Evolutionary conservation across 177 flowering plant species (phyloP).

Genomic region (Vitis hybrid): DNA sequence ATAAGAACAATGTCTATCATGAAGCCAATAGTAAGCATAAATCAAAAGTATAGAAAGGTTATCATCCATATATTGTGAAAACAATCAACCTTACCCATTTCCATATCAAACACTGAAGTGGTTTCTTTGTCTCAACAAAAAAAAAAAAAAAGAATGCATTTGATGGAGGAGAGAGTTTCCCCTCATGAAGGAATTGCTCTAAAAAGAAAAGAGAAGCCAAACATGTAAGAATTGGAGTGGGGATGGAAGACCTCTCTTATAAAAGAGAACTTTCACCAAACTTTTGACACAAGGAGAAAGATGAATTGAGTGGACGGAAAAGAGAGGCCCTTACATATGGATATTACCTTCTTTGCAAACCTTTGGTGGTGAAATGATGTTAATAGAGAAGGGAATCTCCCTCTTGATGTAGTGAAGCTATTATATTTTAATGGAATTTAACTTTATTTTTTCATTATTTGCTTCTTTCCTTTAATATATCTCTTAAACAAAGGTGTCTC

Average conservation of each 20-base stretch:
- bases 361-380: neutral
- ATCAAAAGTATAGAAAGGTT: no score
- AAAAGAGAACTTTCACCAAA: no score
- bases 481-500: neutral
- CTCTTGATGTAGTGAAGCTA: neutral
- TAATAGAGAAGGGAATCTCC: neutral
- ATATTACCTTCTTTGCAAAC: neutral
- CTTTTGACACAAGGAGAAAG: neutral
- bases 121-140: no score
- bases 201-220: neutral
- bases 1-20: no score
- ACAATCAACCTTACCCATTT: no score
- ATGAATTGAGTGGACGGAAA: neutral
- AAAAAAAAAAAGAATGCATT: no score
- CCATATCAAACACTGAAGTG: no score
- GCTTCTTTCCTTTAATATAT: neutral
- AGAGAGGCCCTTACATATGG: neutral
- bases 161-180: neutral
- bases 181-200: neutral
- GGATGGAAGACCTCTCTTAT: no score
- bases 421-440: neutral
- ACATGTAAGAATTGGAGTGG: no score
- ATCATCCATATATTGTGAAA: no score
- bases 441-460: neutral
- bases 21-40: no score